Evolutionary conservation across 805 yeast genomes (phyloP), one percentile per base, ranked within the genome.

Genomic region (Hanseniaspora guilliermondii): DNA sequence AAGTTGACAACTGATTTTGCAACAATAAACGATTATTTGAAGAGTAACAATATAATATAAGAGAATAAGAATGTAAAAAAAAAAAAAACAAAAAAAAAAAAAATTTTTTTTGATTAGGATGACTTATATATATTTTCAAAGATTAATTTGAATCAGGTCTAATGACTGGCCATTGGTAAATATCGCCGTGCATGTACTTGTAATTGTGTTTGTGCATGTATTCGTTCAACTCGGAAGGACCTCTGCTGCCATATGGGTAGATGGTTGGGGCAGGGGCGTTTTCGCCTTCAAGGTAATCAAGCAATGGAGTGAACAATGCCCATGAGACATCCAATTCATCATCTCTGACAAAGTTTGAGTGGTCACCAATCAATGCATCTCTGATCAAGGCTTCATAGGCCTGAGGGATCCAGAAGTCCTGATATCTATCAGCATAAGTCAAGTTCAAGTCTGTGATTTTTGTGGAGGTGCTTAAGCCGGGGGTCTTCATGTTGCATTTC

Each of bases 291-390:
- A 93, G 74, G 68, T 78, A 75, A 58, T 93, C 73, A 65, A 93
- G 77, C 60, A 93, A 73, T 17, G 97, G 97, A 19, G 97, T 93
- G 75, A 91, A 93, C 56, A 93, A 73, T 61, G 76, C 76, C 98
- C 98, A 93, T 57, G 94, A 83, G 56, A 83, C 81, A 55, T 89
- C 97, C 65, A 93, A 78, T 73, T 93, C 98, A 68, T 93, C 98
- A 67, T 91, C 97, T 73, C 98, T 83, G 35, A 93, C 97, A 67
- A 93, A 93, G 73, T 91, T 91, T 52, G 97, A 85, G 72, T 93
- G 98, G 70, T 89, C 95, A 56, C 94, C 97, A 61, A 79, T 77
- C 65, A 84, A 70, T 59, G 91, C 85, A 70, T 93, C 97, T 70
- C 94, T 80, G 63, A 93, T 87, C 62, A 93, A 79, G 1, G 96